Evolutionary conservation across 2,329 filamentous ascomycete genomes (phyloP).

Genomic region (Cladophialophora carrionii): DNA sequence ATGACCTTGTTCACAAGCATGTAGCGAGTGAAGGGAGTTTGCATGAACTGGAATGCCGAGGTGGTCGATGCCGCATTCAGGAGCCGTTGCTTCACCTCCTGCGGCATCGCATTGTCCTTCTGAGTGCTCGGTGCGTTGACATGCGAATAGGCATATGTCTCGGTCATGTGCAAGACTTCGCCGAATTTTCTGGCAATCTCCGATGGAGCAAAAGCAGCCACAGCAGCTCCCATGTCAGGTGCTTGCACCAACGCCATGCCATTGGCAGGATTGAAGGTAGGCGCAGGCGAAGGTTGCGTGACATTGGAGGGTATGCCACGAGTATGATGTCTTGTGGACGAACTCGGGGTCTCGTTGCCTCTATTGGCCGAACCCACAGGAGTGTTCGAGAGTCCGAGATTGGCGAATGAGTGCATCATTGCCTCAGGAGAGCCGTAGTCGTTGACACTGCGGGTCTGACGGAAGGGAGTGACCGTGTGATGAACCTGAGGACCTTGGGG

Average conservation of each 20-base stretch:
- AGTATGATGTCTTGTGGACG: not conserved
- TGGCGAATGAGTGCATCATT: constrained; percentile 11
- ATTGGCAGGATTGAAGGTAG: constrained; percentile 12
- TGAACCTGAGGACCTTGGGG: constrained; percentile 11
- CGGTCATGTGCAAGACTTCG: constrained; percentile 26
- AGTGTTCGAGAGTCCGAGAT: not conserved
- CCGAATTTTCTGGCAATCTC: constrained; percentile 12
- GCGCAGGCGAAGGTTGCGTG: constrained; percentile 1
- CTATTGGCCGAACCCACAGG: constrained; percentile 1
- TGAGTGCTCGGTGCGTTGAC: constrained; percentile 35
- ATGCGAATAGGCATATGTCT: constrained; percentile 27
- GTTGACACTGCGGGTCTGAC: constrained; percentile 14
- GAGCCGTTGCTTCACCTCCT: constrained; percentile 30
- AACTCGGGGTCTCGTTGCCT: constrained; percentile 6
- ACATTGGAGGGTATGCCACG: not conserved
- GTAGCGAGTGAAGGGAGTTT: constrained; percentile 31
- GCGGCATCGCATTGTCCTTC: constrained; percentile 30
- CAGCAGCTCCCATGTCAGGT: not conserved
- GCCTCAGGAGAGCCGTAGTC: constrained; percentile 28
- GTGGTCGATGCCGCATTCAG: constrained; percentile 28
- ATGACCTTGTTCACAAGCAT: constrained; percentile 35
- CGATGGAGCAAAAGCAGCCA: not conserved
- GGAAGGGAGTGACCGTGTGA: constrained; percentile 7
- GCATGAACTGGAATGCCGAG: constrained; percentile 31
- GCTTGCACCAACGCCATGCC: constrained; percentile 4